These are phyloP conservation scores for Paecilomyces sp. DNA, from an alignment of 2,329 filamentous ascomycete genomes.

Conservation along the genomic window DNA sequence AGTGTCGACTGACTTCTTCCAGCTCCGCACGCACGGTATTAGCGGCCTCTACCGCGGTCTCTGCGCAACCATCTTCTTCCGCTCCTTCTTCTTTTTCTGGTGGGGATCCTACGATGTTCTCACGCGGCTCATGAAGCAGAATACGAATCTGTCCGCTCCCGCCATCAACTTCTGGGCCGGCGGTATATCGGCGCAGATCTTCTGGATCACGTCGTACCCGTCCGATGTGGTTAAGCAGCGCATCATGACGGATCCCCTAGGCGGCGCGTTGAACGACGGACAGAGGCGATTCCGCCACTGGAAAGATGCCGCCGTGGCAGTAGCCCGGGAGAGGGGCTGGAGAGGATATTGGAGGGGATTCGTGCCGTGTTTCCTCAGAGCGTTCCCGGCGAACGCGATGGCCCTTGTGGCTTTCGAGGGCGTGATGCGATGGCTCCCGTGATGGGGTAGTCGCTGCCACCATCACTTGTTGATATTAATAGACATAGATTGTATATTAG, in stretches of 20 bases:
- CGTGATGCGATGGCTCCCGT: slow-evolving; percentile 61
- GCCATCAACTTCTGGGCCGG: slow-evolving; percentile 96
- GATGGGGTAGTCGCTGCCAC: slow-evolving; percentile 1
- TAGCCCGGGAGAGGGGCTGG: slow-evolving; percentile 69
- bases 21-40: slow-evolving; percentile 60
- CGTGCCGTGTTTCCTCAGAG: slow-evolving; percentile 82
- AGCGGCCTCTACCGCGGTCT: slow-evolving; percentile 80
- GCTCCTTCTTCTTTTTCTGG: slow-evolving; percentile 95
- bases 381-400: slow-evolving; percentile 93
- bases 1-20: background rate
- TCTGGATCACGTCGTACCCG: slow-evolving; percentile 90
- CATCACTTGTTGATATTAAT: background rate
- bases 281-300: slow-evolving; percentile 64
- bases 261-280: slow-evolving; percentile 60
- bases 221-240: slow-evolving; percentile 92
- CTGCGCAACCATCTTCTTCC: slow-evolving; percentile 75
- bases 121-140: slow-evolving; percentile 57
- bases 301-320: slow-evolving; percentile 69
- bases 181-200: slow-evolving; percentile 84
- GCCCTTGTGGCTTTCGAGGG: slow-evolving; percentile 90
- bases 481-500: background rate
- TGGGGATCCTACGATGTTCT: slow-evolving; percentile 93
- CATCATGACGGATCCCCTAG: slow-evolving; percentile 92
- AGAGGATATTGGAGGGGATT: slow-evolving; percentile 91
- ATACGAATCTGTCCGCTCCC: slow-evolving; percentile 66